phyloP scores from a whole-genome alignment of 208 protist species.

The Zelonia costaricensis region DNA sequence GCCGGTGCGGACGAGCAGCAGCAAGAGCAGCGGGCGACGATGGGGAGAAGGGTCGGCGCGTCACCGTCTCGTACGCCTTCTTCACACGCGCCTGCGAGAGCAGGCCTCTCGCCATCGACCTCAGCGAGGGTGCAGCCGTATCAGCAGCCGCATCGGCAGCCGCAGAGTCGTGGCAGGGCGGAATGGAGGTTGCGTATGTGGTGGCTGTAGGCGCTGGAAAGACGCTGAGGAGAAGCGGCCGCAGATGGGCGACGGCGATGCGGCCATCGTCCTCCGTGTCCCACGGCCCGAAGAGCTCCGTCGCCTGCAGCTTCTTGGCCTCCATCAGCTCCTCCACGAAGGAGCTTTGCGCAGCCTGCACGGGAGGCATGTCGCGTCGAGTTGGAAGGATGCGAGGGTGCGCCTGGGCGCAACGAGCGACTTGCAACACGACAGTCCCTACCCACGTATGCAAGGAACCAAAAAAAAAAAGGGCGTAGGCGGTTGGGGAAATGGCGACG shows the following conservation, averaged over 20 bases:
- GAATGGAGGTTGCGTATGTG: no score
- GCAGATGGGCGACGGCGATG: constrained; percentile 39
- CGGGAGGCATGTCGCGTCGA: no score
- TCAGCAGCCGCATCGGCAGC: not conserved
- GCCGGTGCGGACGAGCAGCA: not conserved
- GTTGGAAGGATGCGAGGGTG: no score
- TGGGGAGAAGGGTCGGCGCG: constrained; percentile 17
- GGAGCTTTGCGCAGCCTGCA: not conserved
- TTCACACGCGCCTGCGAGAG: constrained; percentile 13
- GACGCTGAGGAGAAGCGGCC: constrained; percentile 51
- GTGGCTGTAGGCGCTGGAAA: constrained; percentile 27
- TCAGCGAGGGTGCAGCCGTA: constrained; percentile 1
- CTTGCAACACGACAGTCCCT: no score
- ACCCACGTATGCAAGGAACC: no score
- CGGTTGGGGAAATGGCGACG: not conserved
- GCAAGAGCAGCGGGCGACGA: not conserved
- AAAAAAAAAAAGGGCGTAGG: not conserved
- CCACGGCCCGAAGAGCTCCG: constrained; percentile 59
- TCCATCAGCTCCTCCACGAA: constrained; percentile 34
- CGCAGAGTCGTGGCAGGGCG: no score
- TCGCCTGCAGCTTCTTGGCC: constrained; percentile 66
- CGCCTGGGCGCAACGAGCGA: no score
- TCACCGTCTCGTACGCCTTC: constrained; percentile 25
- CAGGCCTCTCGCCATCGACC: no score
- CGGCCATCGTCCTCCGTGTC: constrained; percentile 50